phyloP scores from a whole-genome alignment of 345 rosid genomes.

The Cardamine chenopodiifolia region DNA sequence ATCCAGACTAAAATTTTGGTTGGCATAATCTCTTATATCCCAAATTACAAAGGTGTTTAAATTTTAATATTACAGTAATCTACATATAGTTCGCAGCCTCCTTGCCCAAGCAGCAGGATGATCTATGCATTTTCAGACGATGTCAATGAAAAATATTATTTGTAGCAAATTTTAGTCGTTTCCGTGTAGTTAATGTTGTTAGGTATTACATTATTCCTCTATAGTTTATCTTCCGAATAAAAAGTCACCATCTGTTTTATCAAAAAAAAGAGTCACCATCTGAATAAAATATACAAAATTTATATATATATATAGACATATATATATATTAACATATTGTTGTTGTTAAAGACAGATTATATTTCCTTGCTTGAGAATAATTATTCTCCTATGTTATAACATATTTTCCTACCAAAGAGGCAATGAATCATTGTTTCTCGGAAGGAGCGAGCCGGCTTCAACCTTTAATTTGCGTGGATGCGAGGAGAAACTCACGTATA shows the following conservation, averaged over 20 bases:
- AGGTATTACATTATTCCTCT: neutral
- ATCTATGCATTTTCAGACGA: neutral
- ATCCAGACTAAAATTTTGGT: neutral
- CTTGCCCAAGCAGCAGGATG: constrained; percentile 31
- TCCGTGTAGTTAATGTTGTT: neutral
- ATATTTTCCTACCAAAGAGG: no score
- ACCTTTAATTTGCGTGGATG: no score
- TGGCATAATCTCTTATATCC: constrained; percentile 22
- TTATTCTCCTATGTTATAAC: no score
- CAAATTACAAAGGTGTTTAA: neutral
- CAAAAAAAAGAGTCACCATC: no score
- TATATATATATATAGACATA: no score
- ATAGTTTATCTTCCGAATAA: constrained; percentile 4
- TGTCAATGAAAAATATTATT: constrained; percentile 5
- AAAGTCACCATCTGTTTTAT: neutral
- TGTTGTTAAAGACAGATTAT: no score
- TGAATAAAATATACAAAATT: no score
- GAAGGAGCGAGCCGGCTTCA: no score
- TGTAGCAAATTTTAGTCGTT: neutral
- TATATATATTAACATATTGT: no score
- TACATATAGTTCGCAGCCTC: constrained; percentile 13
- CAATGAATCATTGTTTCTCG: no score
- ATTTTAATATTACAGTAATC: neutral
- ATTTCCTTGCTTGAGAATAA: no score
- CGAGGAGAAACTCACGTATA: no score